These are phyloP conservation scores for Pichia sp. DNA, from an alignment of 1,139 yeast genomes.

Conservation along the genomic window DNA sequence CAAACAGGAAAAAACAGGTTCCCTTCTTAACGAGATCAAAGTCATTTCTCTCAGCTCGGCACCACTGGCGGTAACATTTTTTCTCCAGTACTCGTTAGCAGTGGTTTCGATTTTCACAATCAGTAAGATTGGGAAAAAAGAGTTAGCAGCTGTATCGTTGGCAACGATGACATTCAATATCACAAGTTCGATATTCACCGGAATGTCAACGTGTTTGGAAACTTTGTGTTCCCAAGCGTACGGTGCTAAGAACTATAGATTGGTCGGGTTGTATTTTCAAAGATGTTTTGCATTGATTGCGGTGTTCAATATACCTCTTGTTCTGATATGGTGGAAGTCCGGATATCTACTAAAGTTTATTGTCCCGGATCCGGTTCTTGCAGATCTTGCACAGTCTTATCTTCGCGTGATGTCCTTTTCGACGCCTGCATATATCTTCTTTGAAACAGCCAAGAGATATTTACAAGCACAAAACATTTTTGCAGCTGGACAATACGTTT, in stretches of 20 bases:
- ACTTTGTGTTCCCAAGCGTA: constrained; percentile 53
- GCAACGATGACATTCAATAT: constrained; percentile 55
- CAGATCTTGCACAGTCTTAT: constrained; percentile 34
- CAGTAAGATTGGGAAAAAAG: constrained; percentile 51
- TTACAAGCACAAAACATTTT: constrained; percentile 41
- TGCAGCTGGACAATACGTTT: constrained; percentile 39
- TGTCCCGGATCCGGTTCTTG: constrained; percentile 35
- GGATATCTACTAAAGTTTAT: constrained; percentile 30
- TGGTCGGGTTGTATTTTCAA: constrained; percentile 42
- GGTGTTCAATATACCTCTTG: constrained; percentile 34
- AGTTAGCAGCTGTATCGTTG: constrained; percentile 51
- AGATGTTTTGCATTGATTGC: constrained; percentile 41
- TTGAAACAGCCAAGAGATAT: constrained; percentile 42
- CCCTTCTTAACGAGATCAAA: constrained; percentile 9
- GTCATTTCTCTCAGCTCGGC: constrained; percentile 37
- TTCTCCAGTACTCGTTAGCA: constrained; percentile 47
- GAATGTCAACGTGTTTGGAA: constrained; percentile 53
- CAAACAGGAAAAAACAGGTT: neutral
- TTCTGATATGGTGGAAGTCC: constrained; percentile 40
- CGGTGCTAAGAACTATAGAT: constrained; percentile 33
- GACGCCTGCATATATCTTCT: constrained; percentile 38
- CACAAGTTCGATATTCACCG: constrained; percentile 48
- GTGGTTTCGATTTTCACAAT: constrained; percentile 50
- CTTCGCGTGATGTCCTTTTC: constrained; percentile 35
- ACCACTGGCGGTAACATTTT: constrained; percentile 47